Evolutionary conservation across 1,284 basidiomycete species (phyloP), one percentile per base, ranked within the genome.

Genomic region (Puccinia polysora): DNA sequence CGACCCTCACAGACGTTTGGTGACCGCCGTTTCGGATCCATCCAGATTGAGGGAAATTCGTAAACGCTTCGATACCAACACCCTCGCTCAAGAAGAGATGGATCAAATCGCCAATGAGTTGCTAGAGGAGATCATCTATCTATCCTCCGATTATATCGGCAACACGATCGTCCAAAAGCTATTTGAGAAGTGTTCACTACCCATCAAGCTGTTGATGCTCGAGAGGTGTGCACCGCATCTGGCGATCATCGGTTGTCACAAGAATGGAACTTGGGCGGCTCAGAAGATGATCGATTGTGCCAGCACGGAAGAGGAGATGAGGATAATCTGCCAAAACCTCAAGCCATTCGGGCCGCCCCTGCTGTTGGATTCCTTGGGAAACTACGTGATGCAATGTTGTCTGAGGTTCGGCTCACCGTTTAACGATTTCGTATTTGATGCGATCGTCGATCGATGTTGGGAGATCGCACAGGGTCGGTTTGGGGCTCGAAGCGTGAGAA

Each of bases 221-320:
- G 92, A 97, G 78, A 87, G 92, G 56, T 88, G 98, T 73, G 87
- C 88, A 2, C 96, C 96, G 65, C 90, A 96, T 80, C 83, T 99
- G 28, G 96, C 95, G 30, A 91, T 91, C 85, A 96, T 97, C 75
- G 96, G 96, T 60, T 93, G 95, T 64, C 96, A 99, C 84, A 98
- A 98, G 83, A 98, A 98, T 77, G 96, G 96, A 47, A 99, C 96
- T 0, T 98, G 96, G 96, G 95, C 96, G 0, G 95, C 94, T 2
- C 96, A 98, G 81, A 96, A 96, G 84, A 95, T 97, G 78, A 97
- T 98, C 75, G 94, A 97, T 81, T 95, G 91, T 76, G 89, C 94
- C 52, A 85, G 87, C 68, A 88, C 85, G n/a, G 87, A 89, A 5
- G 92, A 96, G 74, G 96, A 98, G 80, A 85, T 92, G 70, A 84